phyloP scores from a whole-genome alignment of 106 monocot species.

The Dioscorea zingiberensis region DNA sequence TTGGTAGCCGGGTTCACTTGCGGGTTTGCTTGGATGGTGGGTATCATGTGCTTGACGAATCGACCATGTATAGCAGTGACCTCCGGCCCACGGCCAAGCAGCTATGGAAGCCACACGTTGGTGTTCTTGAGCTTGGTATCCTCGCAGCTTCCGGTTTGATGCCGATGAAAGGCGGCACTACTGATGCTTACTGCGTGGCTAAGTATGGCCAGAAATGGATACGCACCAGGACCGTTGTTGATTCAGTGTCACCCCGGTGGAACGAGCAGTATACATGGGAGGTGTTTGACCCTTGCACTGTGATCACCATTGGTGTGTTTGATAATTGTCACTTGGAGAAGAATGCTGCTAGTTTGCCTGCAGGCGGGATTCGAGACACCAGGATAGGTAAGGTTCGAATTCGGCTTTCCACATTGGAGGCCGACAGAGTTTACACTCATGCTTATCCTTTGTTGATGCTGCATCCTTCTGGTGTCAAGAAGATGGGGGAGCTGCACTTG shows the following conservation, averaged over 20 bases:
- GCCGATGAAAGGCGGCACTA: slow-evolving; percentile 49
- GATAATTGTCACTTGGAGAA: slow-evolving; percentile 60
- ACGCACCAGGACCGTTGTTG: slow-evolving; percentile 58
- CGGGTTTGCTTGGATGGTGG: slow-evolving; percentile 65
- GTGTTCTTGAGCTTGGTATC: slow-evolving; percentile 67
- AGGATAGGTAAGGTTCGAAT: slow-evolving; percentile 72
- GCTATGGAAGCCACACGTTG: slow-evolving; percentile 59
- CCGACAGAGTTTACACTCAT: slow-evolving; percentile 66
- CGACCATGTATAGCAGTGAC: slow-evolving; percentile 60
- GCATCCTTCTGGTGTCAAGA: slow-evolving; percentile 71
- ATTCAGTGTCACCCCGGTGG: slow-evolving; percentile 48
- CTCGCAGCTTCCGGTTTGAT: slow-evolving; percentile 45
- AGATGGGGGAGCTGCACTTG: slow-evolving; percentile 84
- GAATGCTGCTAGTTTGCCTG: neutral
- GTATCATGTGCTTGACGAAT: slow-evolving; percentile 79
- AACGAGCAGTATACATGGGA: slow-evolving; percentile 98
- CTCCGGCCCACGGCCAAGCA: slow-evolving; percentile 60
- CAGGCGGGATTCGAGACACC: slow-evolving; percentile 14
- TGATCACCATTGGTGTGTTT: slow-evolving; percentile 72
- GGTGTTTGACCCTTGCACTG: slow-evolving; percentile 75
- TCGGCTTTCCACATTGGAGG: slow-evolving; percentile 63
- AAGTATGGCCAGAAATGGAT: slow-evolving; percentile 90
- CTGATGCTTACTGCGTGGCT: slow-evolving; percentile 75
- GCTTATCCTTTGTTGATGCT: slow-evolving; percentile 65
- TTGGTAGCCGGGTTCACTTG: slow-evolving; percentile 52